Evolutionary conservation across 2,329 filamentous ascomycete species (phyloP).

Genomic region (Tolypocladium tundrense): DNA sequence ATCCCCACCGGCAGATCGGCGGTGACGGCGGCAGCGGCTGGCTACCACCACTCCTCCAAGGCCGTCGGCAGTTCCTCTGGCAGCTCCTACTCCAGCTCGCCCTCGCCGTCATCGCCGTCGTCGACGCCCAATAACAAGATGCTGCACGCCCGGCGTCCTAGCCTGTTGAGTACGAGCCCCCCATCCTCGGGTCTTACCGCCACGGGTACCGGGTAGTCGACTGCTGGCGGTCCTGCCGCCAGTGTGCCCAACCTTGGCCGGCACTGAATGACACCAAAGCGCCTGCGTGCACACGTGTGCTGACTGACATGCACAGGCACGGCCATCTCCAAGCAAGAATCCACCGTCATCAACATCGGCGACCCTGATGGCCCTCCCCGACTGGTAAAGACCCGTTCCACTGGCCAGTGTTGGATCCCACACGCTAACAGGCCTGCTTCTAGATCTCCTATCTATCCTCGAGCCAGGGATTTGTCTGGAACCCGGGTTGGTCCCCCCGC

Average conservation of each 20-base stretch:
- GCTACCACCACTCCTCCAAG: constrained; percentile 31
- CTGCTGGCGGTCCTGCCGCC: not conserved
- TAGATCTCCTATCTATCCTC: constrained; percentile 73
- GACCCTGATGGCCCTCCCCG: constrained; percentile 62
- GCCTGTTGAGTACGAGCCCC: constrained; percentile 43
- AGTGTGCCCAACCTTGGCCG: not conserved
- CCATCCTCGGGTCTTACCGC: not conserved
- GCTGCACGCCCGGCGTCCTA: constrained; percentile 46
- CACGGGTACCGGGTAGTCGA: not conserved
- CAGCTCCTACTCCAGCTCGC: constrained; percentile 28
- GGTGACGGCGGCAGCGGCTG: constrained; percentile 19
- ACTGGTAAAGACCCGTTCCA: constrained; percentile 42
- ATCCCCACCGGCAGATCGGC: constrained; percentile 43
- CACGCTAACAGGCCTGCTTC: not conserved
- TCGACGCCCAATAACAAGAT: constrained; percentile 40
- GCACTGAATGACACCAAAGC: not conserved
- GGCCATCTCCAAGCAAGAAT: constrained; percentile 62
- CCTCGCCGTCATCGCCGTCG: constrained; percentile 47
- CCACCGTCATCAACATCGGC: constrained; percentile 72
- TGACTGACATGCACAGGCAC: constrained; percentile 41
- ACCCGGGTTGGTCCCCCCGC: constrained; percentile 46
- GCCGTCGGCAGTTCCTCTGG: constrained; percentile 34
- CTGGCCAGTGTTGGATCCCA: not conserved
- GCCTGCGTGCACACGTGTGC: constrained; percentile 7
- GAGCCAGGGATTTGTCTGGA: constrained; percentile 75